Evolutionary conservation across 2,329 filamentous ascomycete genomes (phyloP), one percentile per base, ranked within the genome.

Genomic region (Paraphaeosphaeria minitans): DNA sequence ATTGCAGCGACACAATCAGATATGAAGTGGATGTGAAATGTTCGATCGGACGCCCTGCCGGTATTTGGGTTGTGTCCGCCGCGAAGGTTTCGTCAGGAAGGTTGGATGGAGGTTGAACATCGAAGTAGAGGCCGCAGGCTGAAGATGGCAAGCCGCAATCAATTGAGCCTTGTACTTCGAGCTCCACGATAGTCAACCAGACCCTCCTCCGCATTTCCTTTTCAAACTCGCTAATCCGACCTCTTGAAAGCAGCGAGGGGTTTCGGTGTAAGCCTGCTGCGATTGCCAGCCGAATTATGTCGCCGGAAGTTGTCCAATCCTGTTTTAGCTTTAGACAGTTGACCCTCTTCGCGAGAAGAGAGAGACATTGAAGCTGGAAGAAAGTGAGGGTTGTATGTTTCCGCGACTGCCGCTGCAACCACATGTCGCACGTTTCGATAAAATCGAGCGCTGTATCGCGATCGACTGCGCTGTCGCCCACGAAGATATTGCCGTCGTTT

Each of bases 111-210:
- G 80, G 70, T 9, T 76, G 74, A 4, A 78, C 79, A 59, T 87
- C 84, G 57, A 82, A 84, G 41, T 84, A 81, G 2, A 79, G 60
- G 1, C 69, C 68, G 48, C 71, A 77, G 1, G 77, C 68, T 1
- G 75, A 72, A 5, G 79, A 77, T 2, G 82, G 80, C 74, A 87
- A 82, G 0, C 85, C 85, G 13, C 79, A 78, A 60, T 86, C 83
- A 14, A 86, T 72, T 0, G 83, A 82, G 0, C 82, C 78, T 63
- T 86, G 84, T 2, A 86, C 68, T 56, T 87, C 84, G 27, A 87
- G 71, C 63, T 87, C 84, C 10, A 83, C 72, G 10, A 86, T 83
- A 1, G 84, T 85, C 1, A 77, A 78, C 85, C 85, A 87, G 2
- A 87, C 72, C 45, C 85, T 78, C 53, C 83, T 78, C 53, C 84